Conservation (phyloP, 1,139 yeast species). For the Kurtzmaniella quercitrusa region DNA sequence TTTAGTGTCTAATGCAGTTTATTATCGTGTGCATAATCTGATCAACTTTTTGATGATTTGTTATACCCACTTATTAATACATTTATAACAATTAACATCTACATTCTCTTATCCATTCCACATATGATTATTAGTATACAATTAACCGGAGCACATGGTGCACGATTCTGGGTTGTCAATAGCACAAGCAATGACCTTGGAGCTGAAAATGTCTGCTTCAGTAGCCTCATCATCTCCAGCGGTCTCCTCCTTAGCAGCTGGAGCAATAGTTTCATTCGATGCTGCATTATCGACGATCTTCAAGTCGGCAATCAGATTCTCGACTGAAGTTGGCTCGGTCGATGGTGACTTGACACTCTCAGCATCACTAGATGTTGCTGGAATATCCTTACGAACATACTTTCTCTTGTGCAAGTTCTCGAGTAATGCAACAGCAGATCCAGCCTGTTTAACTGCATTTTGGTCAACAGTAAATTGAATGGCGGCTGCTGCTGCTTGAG, state of each 20-base stretch:
- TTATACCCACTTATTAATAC: too few species aligned
- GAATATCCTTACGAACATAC: slow-evolving; percentile 35
- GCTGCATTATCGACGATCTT: slow-evolving; percentile 22
- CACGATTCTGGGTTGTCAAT: slow-evolving; percentile 96
- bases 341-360: slow-evolving; percentile 33
- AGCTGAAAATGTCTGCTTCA: slow-evolving; percentile 72
- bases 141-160: slow-evolving; percentile 96
- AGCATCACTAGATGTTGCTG: slow-evolving; percentile 25
- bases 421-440: slow-evolving; percentile 48
- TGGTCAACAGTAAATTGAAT: slow-evolving; percentile 57
- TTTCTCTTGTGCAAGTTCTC: slow-evolving; percentile 54
- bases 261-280: slow-evolving; percentile 8
- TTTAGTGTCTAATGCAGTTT: too few species aligned
- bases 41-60: too few species aligned
- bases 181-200: slow-evolving; percentile 94
- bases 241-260: slow-evolving; percentile 11
- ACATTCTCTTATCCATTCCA: slow-evolving; percentile 4
- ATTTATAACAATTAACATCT: too few species aligned
- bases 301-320: slow-evolving; percentile 45
- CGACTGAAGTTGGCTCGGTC: slow-evolving; percentile 49
- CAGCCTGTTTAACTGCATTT: slow-evolving; percentile 38
- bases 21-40: too few species aligned
- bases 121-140: slow-evolving; percentile 1
- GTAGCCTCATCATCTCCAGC: slow-evolving; percentile 12
- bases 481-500: slow-evolving; percentile 62